A percentile compares a stretch with the other conserved stretches of the same genome.
These are phyloP conservation scores for Choiromyces venosus DNA, from an alignment of 495 filamentous ascomycete species.

Conservation along the genomic window DNA sequence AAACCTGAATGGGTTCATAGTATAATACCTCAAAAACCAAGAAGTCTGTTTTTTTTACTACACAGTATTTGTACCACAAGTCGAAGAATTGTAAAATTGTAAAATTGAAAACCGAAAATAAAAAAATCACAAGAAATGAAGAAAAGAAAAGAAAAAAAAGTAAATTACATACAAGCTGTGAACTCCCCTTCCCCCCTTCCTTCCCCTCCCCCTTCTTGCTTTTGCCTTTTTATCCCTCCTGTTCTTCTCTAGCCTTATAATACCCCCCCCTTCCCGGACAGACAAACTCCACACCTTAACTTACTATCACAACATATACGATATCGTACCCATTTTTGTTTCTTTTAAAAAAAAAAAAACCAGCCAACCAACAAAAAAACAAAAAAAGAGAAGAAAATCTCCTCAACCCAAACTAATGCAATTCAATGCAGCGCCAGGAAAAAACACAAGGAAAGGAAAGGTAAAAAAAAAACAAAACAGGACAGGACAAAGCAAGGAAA, in stretches of 20 bases:
- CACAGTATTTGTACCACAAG: too few species aligned
- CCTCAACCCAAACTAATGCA: background rate
- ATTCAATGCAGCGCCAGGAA: background rate
- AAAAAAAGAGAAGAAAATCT: background rate
- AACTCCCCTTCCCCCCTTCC: slow-evolving; percentile 22
- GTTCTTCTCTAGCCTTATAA: background rate
- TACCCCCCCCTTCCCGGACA: background rate
- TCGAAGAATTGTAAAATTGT: too few species aligned
- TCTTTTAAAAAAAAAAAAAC: background rate
- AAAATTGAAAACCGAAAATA: too few species aligned
- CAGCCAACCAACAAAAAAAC: background rate
- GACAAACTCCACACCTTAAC: background rate
- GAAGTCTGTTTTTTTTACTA: too few species aligned
- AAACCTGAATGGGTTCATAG: too few species aligned
- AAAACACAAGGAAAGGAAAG: too few species aligned
- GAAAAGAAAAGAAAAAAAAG: slow-evolving; percentile 27
- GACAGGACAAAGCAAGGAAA: background rate
- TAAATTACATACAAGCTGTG: slow-evolving; percentile 38
- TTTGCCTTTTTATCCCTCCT: background rate
- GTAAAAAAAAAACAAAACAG: background rate
- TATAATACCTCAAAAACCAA: too few species aligned
- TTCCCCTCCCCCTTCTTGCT: background rate
- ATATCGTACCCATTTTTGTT: background rate
- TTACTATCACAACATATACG: background rate
- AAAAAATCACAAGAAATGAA: slow-evolving; percentile 20